Evolutionary conservation across 495 filamentous ascomycete genomes (phyloP), one percentile per base, ranked within the genome.

Genomic region (Hypoxylon cercidicola): DNA sequence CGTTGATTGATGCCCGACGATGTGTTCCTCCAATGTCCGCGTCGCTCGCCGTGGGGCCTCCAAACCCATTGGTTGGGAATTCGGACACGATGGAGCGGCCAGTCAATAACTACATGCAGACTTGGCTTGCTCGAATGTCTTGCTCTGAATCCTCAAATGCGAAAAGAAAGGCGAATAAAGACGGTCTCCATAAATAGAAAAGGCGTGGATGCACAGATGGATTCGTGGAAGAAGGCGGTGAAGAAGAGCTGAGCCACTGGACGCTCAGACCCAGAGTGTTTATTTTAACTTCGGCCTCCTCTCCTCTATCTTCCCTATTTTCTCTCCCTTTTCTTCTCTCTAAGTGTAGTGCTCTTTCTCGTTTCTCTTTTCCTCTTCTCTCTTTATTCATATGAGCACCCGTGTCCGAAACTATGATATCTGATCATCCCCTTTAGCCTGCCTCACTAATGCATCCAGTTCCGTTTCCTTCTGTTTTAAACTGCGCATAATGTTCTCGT

Each of bases 1-100:
- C 39, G 37, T 41, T 28, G 25, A 57, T 62, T 62, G 64, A 34
- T 62, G 35, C 58, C 48, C 48, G 48, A 61, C 16, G 18, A 41
- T 45, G 46, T 16, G 30, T 40, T 62, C 58, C 58, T 56, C 64
- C 64, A 67, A 67, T 67, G 53, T 62, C 28, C 30, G 20, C 48
- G 40, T 44, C 9, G 58, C 47, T 54, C 35, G 28, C 43, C 64
- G 64, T 67, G 64, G 64, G 64, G 64, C 64, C 2, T 15, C 35
- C 8, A 37, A 23, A 56, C 20, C 37, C 11, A 67, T 67, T 67
- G 64, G 64, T 34, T 59, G 48, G 34, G 53, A 34, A 45, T 15
- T 51, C 10, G 32, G 48, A 53, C 60, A 55, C 53, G 52, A 53
- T 21, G 40, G 25, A 13, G 23, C 18, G 19, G 45, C 18, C 25